phyloP scores from a whole-genome alignment of 768 basidiomycete genomes.

The Leucocoprinus leucothites region DNA sequence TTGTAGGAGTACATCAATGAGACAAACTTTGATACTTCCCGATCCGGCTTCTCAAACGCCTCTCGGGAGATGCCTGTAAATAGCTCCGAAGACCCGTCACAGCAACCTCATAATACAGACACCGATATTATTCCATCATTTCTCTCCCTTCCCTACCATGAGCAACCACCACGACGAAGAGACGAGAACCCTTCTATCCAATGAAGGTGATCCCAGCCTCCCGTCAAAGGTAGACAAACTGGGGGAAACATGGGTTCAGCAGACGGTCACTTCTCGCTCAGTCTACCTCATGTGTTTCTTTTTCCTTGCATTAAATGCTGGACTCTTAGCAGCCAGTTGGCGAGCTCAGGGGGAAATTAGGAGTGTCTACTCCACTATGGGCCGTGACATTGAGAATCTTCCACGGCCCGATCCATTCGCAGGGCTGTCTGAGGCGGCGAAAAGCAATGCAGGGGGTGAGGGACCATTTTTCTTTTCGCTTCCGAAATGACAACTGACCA shows the following conservation, averaged over 20 bases:
- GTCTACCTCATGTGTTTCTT: conserved; percentile 6
- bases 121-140: neutral
- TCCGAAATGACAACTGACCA: neutral
- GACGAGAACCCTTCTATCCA: conserved; percentile 3
- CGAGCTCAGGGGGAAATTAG: conserved; percentile 1
- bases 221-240: neutral
- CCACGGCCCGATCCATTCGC: conserved; percentile 7
- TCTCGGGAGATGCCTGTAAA: neutral
- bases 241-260: neutral
- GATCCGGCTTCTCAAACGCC: neutral
- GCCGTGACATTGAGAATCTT: conserved; percentile 3
- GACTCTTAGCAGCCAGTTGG: conserved; percentile 5
- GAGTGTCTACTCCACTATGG: neutral
- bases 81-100: neutral
- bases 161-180: conserved; percentile 2
- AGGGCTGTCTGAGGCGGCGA: conserved; percentile 4
- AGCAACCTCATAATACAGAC: neutral
- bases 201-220: neutral
- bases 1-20: neutral
- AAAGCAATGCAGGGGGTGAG: conserved; percentile 5
- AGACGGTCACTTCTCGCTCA: neutral
- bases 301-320: conserved; percentile 1
- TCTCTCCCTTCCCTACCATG: conserved; percentile 2
- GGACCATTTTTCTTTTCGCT: neutral
- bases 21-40: conserved; percentile 2